Conservation (phyloP, 139 green algal species). For the Chlorella sp. region DNA sequence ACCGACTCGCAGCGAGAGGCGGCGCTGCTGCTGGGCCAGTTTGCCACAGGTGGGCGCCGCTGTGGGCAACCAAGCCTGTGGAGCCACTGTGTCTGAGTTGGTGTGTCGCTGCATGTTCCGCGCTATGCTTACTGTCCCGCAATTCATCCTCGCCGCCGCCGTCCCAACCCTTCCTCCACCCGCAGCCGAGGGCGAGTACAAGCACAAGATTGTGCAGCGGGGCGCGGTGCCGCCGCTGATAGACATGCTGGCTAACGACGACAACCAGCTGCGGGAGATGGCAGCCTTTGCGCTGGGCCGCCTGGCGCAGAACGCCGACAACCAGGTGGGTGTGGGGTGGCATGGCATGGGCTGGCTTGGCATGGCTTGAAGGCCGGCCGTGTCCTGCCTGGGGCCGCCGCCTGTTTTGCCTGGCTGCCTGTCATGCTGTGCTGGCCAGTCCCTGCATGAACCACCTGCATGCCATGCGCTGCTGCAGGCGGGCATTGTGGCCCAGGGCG, state of each 20-base stretch:
- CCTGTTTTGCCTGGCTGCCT: no score
- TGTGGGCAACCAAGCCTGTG: not conserved
- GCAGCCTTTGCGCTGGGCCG: constrained; percentile 97
- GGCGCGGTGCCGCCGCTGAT: constrained; percentile 95
- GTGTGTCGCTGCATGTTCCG: not conserved
- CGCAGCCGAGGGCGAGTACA: constrained; percentile 78
- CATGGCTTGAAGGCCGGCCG: no score
- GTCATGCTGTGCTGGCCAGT: no score
- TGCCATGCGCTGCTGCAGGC: constrained; percentile 35
- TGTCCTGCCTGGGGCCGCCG: no score
- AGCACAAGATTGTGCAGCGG: constrained; percentile 91
- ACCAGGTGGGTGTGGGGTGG: constrained; percentile 63
- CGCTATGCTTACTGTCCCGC: not conserved
- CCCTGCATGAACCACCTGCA: no score
- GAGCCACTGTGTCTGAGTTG: no score
- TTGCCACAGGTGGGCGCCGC: constrained; percentile 78
- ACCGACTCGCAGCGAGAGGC: constrained; percentile 94
- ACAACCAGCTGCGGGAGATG: constrained; percentile 94
- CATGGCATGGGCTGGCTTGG: no score
- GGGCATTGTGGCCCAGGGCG: constrained; percentile 84
- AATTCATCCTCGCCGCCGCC: not conserved
- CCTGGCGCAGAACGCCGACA: constrained; percentile 94
- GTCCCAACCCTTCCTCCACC: not conserved
- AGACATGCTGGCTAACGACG: constrained; percentile 82
- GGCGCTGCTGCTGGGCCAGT: constrained; percentile 97